phyloP scores from a whole-genome alignment of 1,284 basidiomycete species.

The Moesziomyces aphidis region DNA sequence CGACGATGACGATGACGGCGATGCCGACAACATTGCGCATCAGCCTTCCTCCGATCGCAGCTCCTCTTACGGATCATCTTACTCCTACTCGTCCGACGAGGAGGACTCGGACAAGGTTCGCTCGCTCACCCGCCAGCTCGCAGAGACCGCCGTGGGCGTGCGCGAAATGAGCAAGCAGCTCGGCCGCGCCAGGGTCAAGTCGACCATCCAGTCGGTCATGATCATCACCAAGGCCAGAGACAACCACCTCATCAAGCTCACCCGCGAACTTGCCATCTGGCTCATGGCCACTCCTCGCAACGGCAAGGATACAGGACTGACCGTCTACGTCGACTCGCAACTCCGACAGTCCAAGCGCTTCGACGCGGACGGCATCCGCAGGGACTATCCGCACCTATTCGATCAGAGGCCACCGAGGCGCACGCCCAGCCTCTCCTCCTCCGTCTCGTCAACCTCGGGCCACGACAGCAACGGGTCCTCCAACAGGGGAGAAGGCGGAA shows the following conservation, averaged over 20 bases:
- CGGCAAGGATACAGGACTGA: slow-evolving; percentile 55
- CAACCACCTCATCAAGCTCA: slow-evolving; percentile 94
- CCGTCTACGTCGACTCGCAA: slow-evolving; percentile 89
- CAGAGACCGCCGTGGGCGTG: slow-evolving; percentile 95
- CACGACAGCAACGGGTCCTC: slow-evolving; percentile 30
- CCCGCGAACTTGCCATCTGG: slow-evolving; percentile 82
- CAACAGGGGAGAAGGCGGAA: slow-evolving; percentile 72
- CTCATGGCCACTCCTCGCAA: slow-evolving; percentile 61
- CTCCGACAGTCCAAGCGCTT: slow-evolving; percentile 91
- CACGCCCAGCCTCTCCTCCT: slow-evolving; percentile 34
- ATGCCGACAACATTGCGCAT: slow-evolving; percentile 32
- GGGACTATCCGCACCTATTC: slow-evolving; percentile 89
- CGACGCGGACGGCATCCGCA: slow-evolving; percentile 87
- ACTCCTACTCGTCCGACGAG: slow-evolving; percentile 71
- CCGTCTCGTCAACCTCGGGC: slow-evolving; percentile 35
- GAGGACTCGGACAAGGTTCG: slow-evolving; percentile 75
- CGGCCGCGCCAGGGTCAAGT: slow-evolving; percentile 89
- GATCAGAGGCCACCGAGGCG: slow-evolving; percentile 66
- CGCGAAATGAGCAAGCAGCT: slow-evolving; percentile 99
- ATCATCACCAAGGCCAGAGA: slow-evolving; percentile 99
- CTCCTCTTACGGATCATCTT: slow-evolving; percentile 39
- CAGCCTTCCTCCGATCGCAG: slow-evolving; percentile 25
- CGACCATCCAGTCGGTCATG: slow-evolving; percentile 90
- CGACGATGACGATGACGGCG: slow-evolving; percentile 26
- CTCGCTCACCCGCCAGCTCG: slow-evolving; percentile 85